Conservation (phyloP, 2,329 filamentous ascomycete genomes). For the Pseudogymnoascus sp. region DNA sequence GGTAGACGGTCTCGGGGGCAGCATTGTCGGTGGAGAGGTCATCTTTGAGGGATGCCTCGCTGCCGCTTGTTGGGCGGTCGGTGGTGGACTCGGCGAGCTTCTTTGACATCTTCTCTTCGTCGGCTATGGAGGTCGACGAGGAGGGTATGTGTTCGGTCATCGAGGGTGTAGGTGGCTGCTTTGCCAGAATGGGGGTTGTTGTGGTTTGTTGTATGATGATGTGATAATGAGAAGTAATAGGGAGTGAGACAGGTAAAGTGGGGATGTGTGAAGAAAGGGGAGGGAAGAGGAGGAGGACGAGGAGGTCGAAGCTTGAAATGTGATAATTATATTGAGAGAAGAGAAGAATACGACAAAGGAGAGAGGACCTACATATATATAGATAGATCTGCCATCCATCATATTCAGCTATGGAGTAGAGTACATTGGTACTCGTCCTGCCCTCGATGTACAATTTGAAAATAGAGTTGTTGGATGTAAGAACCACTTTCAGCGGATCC, state of each 20-base stretch:
- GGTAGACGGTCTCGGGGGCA: constrained; percentile 22
- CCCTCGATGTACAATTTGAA: not conserved
- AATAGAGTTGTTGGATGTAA: not conserved
- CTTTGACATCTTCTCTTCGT: not conserved
- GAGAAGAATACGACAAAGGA: constrained; percentile 26
- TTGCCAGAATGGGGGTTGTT: not conserved
- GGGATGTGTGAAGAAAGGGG: not conserved
- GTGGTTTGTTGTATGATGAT: not conserved
- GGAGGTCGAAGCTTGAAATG: not conserved
- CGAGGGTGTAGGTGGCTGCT: not conserved
- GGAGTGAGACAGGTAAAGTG: not conserved
- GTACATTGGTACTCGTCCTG: not conserved
- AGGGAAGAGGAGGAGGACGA: not conserved
- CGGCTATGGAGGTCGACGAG: not conserved
- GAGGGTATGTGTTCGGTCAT: not conserved
- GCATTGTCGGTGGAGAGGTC: not conserved
- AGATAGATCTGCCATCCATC: constrained; percentile 20
- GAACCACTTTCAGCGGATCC: not conserved
- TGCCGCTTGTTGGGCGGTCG: not conserved
- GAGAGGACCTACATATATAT: constrained; percentile 33
- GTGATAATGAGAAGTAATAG: not conserved
- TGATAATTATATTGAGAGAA: not conserved
- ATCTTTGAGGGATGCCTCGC: not conserved
- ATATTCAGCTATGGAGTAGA: not conserved
- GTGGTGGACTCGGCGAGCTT: not conserved